Conservation (phyloP, 176 grass and related monocot species). For the Carex myosuroides region DNA sequence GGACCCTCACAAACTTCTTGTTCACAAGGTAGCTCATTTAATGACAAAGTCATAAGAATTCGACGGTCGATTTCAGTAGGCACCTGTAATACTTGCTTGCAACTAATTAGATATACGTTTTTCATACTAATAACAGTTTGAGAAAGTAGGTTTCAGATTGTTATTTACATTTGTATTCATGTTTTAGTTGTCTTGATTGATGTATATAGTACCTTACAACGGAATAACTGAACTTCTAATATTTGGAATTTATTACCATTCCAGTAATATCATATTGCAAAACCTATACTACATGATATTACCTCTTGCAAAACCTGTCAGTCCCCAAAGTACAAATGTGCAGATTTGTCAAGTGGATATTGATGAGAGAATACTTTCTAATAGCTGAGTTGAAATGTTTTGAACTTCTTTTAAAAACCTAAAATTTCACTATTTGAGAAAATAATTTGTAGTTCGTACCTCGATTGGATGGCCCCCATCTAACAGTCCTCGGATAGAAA, state of each 20-base stretch:
- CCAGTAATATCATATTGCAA: too few relatives aligned
- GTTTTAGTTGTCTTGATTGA: neutral
- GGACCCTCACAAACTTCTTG: constrained; percentile 32
- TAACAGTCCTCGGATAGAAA: constrained; percentile 30
- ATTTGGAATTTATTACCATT: too few relatives aligned
- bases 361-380: too few relatives aligned
- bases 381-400: too few relatives aligned
- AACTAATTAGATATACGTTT: neutral
- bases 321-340: too few relatives aligned
- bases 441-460: constrained; percentile 9
- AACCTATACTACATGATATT: too few relatives aligned
- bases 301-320: too few relatives aligned
- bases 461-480: neutral
- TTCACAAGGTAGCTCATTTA: constrained; percentile 42
- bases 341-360: too few relatives aligned
- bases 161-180: neutral
- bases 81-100: neutral
- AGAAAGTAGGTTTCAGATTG: neutral
- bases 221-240: too few relatives aligned
- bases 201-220: neutral
- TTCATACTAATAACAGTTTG: neutral
- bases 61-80: constrained; percentile 43
- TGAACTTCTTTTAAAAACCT: too few relatives aligned
- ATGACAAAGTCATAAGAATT: constrained; percentile 40
- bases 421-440: too few relatives aligned